phyloP scores from a whole-genome alignment of 140 eudicot genomes.

The Erigeron philadelphicus region DNA sequence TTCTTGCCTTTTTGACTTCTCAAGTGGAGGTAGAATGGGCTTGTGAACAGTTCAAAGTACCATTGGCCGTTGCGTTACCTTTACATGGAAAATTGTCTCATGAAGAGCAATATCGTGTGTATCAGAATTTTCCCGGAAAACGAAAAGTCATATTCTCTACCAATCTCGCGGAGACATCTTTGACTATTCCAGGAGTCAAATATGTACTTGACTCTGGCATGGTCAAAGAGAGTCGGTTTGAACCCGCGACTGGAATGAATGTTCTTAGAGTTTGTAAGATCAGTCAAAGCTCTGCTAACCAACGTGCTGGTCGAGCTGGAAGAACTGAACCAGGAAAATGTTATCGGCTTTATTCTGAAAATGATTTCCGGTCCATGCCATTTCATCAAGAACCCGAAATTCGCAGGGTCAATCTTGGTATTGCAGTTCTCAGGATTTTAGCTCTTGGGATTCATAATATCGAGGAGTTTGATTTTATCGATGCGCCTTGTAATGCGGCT shows the following conservation, averaged over 20 bases:
- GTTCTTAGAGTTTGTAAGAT: constrained; percentile 61
- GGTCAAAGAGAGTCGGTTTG: constrained; percentile 76
- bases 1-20: constrained; percentile 82
- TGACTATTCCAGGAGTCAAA: constrained; percentile 91
- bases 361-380: constrained; percentile 52
- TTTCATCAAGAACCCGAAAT: constrained; percentile 87
- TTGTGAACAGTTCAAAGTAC: constrained; percentile 56
- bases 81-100: constrained; percentile 74
- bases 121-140: constrained; percentile 48
- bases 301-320: constrained; percentile 96
- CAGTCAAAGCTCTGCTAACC: constrained; percentile 94
- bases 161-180: constrained; percentile 86
- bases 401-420: constrained; percentile 84
- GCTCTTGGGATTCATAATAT: constrained; percentile 60
- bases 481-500: constrained; percentile 59
- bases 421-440: constrained; percentile 73
- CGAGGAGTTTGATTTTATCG: constrained; percentile 66
- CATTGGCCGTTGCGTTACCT: constrained; percentile 51
- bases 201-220: constrained; percentile 91
- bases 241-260: constrained; percentile 79
- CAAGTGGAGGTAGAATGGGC: constrained; percentile 93
- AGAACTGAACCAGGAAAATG: constrained; percentile 87
- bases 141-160: constrained; percentile 82
- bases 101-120: constrained; percentile 68
- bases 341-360: constrained; percentile 60